Evolutionary conservation across 2,329 filamentous ascomycete genomes (phyloP).

Genomic region (Setomelanomma holmii): DNA sequence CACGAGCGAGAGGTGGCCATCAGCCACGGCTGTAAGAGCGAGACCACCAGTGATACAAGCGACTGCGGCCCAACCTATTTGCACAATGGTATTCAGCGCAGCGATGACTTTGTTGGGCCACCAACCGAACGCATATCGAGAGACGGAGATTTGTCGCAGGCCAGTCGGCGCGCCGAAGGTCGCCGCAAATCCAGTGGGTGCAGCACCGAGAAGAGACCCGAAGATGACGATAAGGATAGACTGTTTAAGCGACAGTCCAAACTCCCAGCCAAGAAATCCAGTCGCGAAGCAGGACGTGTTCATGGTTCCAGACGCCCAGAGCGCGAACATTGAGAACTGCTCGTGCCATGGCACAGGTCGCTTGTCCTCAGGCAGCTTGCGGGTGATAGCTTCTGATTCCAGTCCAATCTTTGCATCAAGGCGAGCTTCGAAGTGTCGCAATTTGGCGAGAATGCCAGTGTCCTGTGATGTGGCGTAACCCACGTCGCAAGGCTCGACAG

Average conservation of each 20-base stretch:
- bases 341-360: conserved; percentile 34
- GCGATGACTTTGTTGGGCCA: conserved; percentile 58
- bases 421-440: conserved; percentile 26
- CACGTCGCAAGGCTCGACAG: background rate
- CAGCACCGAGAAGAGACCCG: conserved; percentile 50
- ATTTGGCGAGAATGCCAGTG: conserved; percentile 14
- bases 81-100: conserved; percentile 56
- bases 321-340: conserved; percentile 48
- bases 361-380: conserved; percentile 38
- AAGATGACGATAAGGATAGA: conserved; percentile 51
- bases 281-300: conserved; percentile 50
- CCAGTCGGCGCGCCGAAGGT: conserved; percentile 52
- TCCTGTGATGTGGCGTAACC: background rate
- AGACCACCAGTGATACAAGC: conserved; percentile 54
- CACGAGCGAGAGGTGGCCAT: conserved; percentile 53
- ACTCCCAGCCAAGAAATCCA: conserved; percentile 57
- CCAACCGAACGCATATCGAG: conserved; percentile 60
- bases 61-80: conserved; percentile 53
- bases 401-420: conserved; percentile 31
- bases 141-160: conserved; percentile 54
- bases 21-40: conserved; percentile 50
- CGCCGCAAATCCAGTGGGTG: conserved; percentile 51
- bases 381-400: conserved; percentile 31
- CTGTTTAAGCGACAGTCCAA: conserved; percentile 55
- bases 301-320: conserved; percentile 55